These are phyloP conservation scores for Fonsecaea erecta DNA, from an alignment of 2,329 filamentous ascomycete species.

Conservation along the genomic window DNA sequence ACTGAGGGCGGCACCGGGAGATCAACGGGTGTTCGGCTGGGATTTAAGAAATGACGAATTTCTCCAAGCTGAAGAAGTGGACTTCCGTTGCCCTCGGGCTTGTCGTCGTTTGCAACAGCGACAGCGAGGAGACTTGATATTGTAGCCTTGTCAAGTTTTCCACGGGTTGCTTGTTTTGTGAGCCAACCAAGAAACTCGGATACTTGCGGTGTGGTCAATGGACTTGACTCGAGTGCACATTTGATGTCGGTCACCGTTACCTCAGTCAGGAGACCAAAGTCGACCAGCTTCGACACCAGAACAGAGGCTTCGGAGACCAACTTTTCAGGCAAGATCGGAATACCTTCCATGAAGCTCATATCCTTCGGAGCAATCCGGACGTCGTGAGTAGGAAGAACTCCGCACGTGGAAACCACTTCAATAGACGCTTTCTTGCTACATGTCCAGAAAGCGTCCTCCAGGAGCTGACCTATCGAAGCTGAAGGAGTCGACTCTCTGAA, in stretches of 20 bases:
- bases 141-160: slow-evolving; percentile 71
- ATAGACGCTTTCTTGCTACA: slow-evolving; percentile 81
- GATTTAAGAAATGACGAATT: slow-evolving; percentile 75
- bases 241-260: slow-evolving; percentile 88
- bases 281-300: slow-evolving; percentile 79
- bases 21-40: slow-evolving; percentile 78
- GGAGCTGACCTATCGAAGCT: slow-evolving; percentile 77
- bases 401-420: slow-evolving; percentile 84
- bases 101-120: slow-evolving; percentile 62
- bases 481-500: slow-evolving; percentile 91
- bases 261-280: slow-evolving; percentile 83
- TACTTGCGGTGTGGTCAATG: slow-evolving; percentile 77
- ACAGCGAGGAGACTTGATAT: slow-evolving; percentile 75
- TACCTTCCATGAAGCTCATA: slow-evolving; percentile 80
- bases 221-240: slow-evolving; percentile 78
- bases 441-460: slow-evolving; percentile 96
- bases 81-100: slow-evolving; percentile 63
- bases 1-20: slow-evolving; percentile 80
- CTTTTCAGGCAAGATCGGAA: slow-evolving; percentile 81
- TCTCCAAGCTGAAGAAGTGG: slow-evolving; percentile 77
- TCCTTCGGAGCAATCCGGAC: slow-evolving; percentile 77
- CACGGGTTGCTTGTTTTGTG: slow-evolving; percentile 70
- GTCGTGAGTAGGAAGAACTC: slow-evolving; percentile 80
- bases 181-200: slow-evolving; percentile 85
- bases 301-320: slow-evolving; percentile 68